These are phyloP conservation scores for Aspergillus fischeri DNA, from an alignment of 2,329 filamentous ascomycete genomes.

Conservation along the genomic window DNA sequence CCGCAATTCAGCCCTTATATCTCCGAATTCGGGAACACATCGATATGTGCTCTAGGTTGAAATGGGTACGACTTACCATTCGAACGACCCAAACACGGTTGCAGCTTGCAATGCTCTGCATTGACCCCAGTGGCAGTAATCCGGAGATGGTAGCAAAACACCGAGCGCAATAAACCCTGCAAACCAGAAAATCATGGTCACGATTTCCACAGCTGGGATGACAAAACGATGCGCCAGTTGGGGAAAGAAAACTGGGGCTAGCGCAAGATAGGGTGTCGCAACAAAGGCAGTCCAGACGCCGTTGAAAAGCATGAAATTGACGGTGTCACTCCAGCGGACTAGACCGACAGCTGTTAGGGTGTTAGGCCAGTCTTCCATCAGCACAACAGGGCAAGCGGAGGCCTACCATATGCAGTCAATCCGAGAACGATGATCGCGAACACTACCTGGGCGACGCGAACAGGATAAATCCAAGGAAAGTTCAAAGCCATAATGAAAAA, in stretches of 20 bases:
- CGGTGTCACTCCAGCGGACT: constrained; percentile 51
- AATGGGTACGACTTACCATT: constrained; percentile 38
- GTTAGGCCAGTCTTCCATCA: neutral
- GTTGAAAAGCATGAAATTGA: constrained; percentile 78
- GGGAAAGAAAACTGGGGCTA: constrained; percentile 62
- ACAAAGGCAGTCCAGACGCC: constrained; percentile 71
- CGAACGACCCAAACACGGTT: constrained; percentile 45
- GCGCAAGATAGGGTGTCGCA: constrained; percentile 62
- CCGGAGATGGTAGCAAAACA: constrained; percentile 56
- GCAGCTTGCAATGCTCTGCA: constrained; percentile 58
- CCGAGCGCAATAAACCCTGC: constrained; percentile 76
- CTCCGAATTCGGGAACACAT: neutral
- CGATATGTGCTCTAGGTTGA: neutral
- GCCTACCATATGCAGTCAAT: constrained; percentile 67
- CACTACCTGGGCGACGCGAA: constrained; percentile 63
- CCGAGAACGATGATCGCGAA: constrained; percentile 73
- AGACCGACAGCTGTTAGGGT: constrained; percentile 50
- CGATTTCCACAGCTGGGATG: constrained; percentile 62
- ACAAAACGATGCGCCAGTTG: constrained; percentile 60
- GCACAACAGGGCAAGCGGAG: neutral
- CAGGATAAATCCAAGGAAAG: constrained; percentile 39
- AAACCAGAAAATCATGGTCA: constrained; percentile 89
- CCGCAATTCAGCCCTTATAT: constrained; percentile 2
- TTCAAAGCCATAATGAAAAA: constrained; percentile 6
- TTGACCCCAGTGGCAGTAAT: constrained; percentile 49